Evolutionary conservation across 1,284 basidiomycete species (phyloP), one percentile per base, ranked within the genome.

Genomic region (Ganoderma sp.): DNA sequence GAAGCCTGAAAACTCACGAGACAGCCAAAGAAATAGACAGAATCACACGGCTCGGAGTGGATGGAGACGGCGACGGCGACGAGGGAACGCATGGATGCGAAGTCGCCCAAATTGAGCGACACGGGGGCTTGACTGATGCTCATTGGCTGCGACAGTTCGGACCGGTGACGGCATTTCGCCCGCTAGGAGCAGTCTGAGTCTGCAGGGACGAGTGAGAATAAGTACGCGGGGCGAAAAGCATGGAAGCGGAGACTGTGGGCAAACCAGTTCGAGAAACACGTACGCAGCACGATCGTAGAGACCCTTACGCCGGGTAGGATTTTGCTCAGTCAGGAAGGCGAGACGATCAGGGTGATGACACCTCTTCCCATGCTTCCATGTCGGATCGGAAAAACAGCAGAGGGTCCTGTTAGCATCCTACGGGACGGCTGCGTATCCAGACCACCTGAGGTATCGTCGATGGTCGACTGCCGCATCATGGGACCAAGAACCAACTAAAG

Each of bases 401-500:
- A 50, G 3, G 48, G 12, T 12, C 48, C 48, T 3, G 7, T 14
- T 5, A 14, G 22, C 14, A 22, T 50, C 22, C 25, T 50, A 9
- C 12, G 4, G n/a, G 48, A 14, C 19, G 22, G 22, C 10, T 25
- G 48, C 10, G 22, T 50, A 50, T 50, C 12, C 22, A 12, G 56
- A 10, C 34, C 32, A 32, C 19, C 34, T 58, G 56, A 58, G 19
- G 8, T 37, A 8, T 32, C 43, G 22, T 32, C 17, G 25, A 19
- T 37, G 43, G 22, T 39, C 37, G 52, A 45, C 41, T 14, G 42
- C 14, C 12, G 17, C 25, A 41, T 64, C 63, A 64, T 64, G 56
- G 41, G 63, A 39, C 19, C 25, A 4, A 15, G 48, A 52, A 25
- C 12, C 10, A 8, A 19, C n/a, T 14, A 32, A 1, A 22, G 32